Percentiles rank a stretch among this genome's conserved stretches.
Evolutionary conservation across 805 yeast species (phyloP).

Genomic region (Myxozyma sirexii): DNA sequence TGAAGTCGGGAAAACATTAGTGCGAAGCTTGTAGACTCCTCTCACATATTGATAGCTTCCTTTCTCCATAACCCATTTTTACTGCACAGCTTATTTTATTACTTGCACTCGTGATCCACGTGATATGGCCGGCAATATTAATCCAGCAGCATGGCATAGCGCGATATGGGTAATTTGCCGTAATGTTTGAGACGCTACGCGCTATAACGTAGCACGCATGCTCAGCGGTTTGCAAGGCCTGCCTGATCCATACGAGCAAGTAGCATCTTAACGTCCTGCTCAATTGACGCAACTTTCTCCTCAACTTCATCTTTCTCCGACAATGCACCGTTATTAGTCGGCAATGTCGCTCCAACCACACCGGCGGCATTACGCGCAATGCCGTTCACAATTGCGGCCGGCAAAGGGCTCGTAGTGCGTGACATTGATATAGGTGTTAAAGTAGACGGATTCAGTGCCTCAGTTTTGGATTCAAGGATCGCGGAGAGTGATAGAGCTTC

Average conservation of each 20-base stretch:
- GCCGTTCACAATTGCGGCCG: slow-evolving; percentile 2
- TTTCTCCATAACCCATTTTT: too few relatives aligned
- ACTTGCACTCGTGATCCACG: too few relatives aligned
- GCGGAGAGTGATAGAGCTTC: slow-evolving; percentile 7
- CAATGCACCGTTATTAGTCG: not conserved
- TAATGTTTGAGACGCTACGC: too few relatives aligned
- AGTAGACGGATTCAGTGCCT: not conserved
- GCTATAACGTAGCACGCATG: too few relatives aligned
- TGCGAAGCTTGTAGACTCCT: too few relatives aligned
- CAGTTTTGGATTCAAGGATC: not conserved
- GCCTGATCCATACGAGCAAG: slow-evolving; percentile 16
- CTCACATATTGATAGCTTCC: too few relatives aligned
- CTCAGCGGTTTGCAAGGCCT: not conserved
- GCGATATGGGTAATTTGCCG: too few relatives aligned
- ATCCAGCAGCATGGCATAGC: too few relatives aligned
- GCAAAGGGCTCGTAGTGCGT: not conserved
- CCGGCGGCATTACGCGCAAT: slow-evolving; percentile 2
- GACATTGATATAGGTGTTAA: not conserved
- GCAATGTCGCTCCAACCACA: not conserved
- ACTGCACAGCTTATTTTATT: too few relatives aligned
- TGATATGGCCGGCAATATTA: too few relatives aligned
- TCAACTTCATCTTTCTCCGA: slow-evolving; percentile 9
- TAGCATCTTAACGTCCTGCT: slow-evolving; percentile 7
- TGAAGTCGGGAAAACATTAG: too few relatives aligned
- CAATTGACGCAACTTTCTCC: not conserved